These are phyloP conservation scores for Colletotrichum cuscutae DNA, from an alignment of 2,329 filamentous ascomycete genomes.

Conservation along the genomic window DNA sequence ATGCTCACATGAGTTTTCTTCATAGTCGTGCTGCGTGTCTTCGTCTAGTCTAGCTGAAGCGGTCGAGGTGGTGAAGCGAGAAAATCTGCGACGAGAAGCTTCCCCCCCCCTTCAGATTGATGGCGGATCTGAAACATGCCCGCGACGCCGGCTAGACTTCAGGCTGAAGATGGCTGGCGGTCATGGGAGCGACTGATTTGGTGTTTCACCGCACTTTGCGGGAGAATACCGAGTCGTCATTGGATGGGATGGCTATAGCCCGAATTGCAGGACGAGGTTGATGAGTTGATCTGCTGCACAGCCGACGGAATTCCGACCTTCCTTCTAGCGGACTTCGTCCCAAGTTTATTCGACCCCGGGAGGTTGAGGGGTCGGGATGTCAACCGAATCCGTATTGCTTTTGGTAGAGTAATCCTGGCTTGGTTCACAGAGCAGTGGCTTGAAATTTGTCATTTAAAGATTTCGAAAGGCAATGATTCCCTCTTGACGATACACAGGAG, in stretches of 20 bases:
- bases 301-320: not conserved
- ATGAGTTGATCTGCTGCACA: not conserved
- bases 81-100: conserved; percentile 14
- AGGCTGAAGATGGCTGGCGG: conserved; percentile 10
- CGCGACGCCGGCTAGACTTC: conserved; percentile 31
- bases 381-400: conserved; percentile 1
- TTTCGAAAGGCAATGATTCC: not conserved
- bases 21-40: not conserved
- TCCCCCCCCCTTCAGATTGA: conserved; percentile 8
- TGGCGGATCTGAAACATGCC: conserved; percentile 30
- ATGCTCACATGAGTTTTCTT: not conserved
- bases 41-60: conserved; percentile 1
- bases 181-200: conserved; percentile 10
- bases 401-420: not conserved
- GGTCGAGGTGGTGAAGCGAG: conserved; percentile 24
- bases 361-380: conserved; percentile 2
- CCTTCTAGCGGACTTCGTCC: conserved; percentile 1
- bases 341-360: not conserved
- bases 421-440: not conserved
- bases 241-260: not conserved
- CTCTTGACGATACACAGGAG: not conserved
- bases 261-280: conserved; percentile 2
- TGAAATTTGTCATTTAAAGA: not conserved
- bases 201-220: conserved; percentile 19
- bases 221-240: not conserved